phyloP scores from a whole-genome alignment of 78 protist species.

The Paratrimastix pyriformis region DNA sequence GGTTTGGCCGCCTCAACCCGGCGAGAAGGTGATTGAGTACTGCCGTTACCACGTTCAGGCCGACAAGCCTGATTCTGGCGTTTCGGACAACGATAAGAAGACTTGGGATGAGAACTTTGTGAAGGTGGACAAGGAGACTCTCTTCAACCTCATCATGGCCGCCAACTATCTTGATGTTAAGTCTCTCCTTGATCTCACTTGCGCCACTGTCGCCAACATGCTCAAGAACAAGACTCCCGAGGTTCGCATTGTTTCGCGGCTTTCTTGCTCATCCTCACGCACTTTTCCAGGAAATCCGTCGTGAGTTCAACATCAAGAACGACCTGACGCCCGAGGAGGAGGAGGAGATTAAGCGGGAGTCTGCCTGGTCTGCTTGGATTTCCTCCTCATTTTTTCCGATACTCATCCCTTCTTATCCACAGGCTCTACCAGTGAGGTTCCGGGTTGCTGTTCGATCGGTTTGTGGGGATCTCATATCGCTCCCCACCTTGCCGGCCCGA shows the following conservation, averaged over 20 bases:
- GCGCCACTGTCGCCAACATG: background rate
- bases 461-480: too few relatives aligned
- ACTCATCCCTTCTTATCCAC: too few relatives aligned
- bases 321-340: conserved; percentile 4
- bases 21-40: background rate
- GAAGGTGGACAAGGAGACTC: background rate
- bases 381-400: too few relatives aligned
- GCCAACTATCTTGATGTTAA: background rate
- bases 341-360: background rate
- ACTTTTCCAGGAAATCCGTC: conserved; percentile 15
- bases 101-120: background rate
- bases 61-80: background rate
- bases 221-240: background rate
- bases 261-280: too few relatives aligned
- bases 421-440: too few relatives aligned
- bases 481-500: too few relatives aligned
- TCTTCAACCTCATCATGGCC: background rate
- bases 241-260: too few relatives aligned
- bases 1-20: too few relatives aligned
- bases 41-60: background rate
- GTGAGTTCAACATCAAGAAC: background rate
- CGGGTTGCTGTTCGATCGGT: too few relatives aligned
- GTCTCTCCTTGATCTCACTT: conserved; percentile 4
- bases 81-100: background rate
- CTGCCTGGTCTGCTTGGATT: too few relatives aligned